Evolutionary conservation across 208 protist species (phyloP).

Genomic region (Leishmania martiniquensis): DNA sequence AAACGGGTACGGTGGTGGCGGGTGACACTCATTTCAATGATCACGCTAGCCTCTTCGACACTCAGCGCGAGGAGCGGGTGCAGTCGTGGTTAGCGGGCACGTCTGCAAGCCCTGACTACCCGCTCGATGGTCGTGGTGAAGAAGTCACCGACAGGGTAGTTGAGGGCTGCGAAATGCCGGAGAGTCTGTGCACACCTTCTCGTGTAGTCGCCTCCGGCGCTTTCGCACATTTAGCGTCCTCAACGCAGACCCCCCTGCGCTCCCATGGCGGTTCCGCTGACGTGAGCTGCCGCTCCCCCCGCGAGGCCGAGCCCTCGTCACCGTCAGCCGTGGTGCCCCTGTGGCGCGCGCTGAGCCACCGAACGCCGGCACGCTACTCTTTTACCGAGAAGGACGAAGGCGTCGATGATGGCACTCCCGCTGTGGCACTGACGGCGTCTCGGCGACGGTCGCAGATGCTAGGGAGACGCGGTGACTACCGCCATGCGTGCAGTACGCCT

Average conservation of each 20-base stretch:
- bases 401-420: background rate
- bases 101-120: background rate
- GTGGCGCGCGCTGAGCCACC: too few relatives aligned
- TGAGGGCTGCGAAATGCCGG: background rate
- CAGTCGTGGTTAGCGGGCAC: background rate
- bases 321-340: background rate
- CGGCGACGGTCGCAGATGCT: background rate
- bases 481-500: background rate
- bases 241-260: background rate
- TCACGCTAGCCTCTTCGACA: too few relatives aligned
- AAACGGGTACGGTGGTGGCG: background rate
- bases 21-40: background rate
- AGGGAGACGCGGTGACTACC: background rate
- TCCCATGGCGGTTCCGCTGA: background rate
- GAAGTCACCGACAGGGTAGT: background rate
- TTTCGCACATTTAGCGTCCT: background rate
- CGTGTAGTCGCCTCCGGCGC: background rate
- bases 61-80: background rate
- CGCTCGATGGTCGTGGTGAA: background rate
- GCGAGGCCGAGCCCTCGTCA: background rate
- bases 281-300: background rate
- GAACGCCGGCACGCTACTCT: background rate
- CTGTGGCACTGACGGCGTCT: background rate
- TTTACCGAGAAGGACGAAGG: background rate
- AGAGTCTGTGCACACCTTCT: background rate